Evolutionary conservation across 176 grass and related monocot genomes (phyloP).

Genomic region (Olyra latifolia): DNA sequence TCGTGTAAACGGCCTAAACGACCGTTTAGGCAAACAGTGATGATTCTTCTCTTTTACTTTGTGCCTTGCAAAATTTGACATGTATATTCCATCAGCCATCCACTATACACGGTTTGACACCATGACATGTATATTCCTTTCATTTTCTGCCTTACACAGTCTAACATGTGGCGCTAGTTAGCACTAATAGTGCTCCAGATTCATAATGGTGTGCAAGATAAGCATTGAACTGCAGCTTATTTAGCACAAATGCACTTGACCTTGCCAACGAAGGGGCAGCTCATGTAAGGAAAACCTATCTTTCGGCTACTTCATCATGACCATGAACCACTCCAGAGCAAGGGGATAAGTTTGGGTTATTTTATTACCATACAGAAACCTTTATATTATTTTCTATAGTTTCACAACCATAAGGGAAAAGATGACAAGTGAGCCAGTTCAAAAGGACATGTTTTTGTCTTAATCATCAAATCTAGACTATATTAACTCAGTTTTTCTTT

Average conservation of each 20-base stretch:
- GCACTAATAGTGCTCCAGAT: neutral
- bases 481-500: slow-evolving; percentile 5
- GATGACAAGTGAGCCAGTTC: neutral
- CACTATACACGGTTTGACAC: neutral
- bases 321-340: neutral
- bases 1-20: too few relatives aligned
- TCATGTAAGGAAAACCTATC: neutral
- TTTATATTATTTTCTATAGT: neutral
- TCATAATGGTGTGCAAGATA: slow-evolving; percentile 3
- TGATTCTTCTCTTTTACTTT: neutral
- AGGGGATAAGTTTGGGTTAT: neutral
- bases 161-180: neutral
- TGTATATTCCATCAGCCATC: neutral
- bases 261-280: neutral
- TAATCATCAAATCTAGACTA: neutral
- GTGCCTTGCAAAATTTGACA: neutral
- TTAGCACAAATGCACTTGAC: neutral
- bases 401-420: neutral
- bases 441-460: neutral
- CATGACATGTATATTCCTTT: neutral
- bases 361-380: neutral
- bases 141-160: neutral
- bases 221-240: neutral
- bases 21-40: too few relatives aligned
- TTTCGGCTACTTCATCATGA: neutral